phyloP scores from a whole-genome alignment of 345 rosid species.

The Hevea brasiliensis region DNA sequence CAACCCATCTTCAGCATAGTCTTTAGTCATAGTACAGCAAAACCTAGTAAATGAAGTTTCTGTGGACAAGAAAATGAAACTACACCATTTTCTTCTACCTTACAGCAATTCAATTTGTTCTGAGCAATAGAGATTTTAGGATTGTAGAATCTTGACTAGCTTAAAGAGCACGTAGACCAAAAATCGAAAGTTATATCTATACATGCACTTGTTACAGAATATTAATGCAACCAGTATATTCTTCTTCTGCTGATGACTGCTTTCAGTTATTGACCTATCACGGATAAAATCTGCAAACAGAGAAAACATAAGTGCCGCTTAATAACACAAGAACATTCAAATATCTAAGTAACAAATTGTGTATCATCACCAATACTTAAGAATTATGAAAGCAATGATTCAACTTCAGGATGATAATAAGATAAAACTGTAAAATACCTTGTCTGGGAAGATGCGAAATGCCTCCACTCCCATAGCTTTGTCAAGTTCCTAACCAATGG shows the following conservation, averaged over 20 bases:
- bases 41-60: too few relatives aligned
- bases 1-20: neutral
- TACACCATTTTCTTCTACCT: neutral
- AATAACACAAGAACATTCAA: neutral
- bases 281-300: slow-evolving; percentile 41
- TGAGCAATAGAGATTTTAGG: neutral
- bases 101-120: neutral
- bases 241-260: neutral
- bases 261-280: slow-evolving; percentile 20
- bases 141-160: neutral
- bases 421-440: slow-evolving; percentile 34
- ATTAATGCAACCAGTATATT: slow-evolving; percentile 4
- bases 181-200: neutral
- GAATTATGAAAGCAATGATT: neutral
- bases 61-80: neutral
- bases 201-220: neutral
- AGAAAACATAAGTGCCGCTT: neutral
- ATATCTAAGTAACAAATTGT: too few relatives aligned
- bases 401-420: neutral
- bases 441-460: slow-evolving; percentile 48
- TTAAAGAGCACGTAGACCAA: neutral
- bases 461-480: slow-evolving; percentile 55
- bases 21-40: too few relatives aligned
- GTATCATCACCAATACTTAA: neutral
- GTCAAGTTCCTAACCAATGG: slow-evolving; percentile 46